Evolutionary conservation across 306 rosid species (phyloP), one percentile per base, ranked within the genome.

Genomic region (Prunus persica): DNA sequence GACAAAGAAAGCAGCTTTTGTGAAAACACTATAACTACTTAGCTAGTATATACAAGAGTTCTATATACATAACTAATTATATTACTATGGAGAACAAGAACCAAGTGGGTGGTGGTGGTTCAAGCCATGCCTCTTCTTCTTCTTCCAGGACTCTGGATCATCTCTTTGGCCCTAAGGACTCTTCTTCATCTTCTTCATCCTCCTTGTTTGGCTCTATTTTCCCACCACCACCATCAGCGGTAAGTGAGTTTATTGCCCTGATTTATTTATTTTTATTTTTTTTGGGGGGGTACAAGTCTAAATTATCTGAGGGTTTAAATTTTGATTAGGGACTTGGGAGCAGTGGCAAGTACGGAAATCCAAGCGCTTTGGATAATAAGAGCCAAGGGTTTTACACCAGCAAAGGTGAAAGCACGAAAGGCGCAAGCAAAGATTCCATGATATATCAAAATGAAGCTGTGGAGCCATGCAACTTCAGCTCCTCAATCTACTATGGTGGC

Each of bases 401-500:
- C 71, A 79, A 84, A 76, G 88, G 90, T 24, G 89, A 75, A 25
- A 61, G 8, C 65, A 61, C 81, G 76, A 80, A 38, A 68, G 68
- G 54, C 19, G 27, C 46, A 63, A 83, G 83, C 76, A 83, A 83
- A 73, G 82, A 76, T 73, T 80, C 79, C 72, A 82, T 6, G 38
- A 30, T 68, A 24, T 83, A 87, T 86, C 86, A 82, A 83, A 87
- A 83, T 74, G 89, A 85, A 84, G 58, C 71, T 24, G 18, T 63
- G 82, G 93, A 87, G 51, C 93, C 92, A 2, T 83, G 87, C 82
- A 84, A 80, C 82, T 88, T 77, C 64, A 89, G 89, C 82, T 91
- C 97, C 67, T 93, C 97, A 38, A 91, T 93, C 84, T 78, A 85
- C 77, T 93, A 93, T 82, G 97, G 97, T 63, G 97, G 96, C 82